Base-by-base conservation (phyloP, 768 basidiomycete species). In the Pisolithus orientalis region DNA sequence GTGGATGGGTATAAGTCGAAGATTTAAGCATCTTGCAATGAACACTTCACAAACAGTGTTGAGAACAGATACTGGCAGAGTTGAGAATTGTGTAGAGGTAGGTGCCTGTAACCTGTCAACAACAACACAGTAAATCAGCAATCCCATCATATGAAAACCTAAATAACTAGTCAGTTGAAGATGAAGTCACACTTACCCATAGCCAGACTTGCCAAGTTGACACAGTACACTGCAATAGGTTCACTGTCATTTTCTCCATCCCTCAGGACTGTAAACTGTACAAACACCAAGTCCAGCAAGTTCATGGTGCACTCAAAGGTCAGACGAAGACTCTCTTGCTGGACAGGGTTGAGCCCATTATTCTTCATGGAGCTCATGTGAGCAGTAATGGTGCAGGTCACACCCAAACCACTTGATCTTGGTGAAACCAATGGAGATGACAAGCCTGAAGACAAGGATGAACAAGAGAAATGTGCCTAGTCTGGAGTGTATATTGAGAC, bases 301-400 rank as follows among this genome's bases (percentile, higher is more conserved):
- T 77, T 79, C 0, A 85, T 82, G 28, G 86, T 75, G 58, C 85
- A 84, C 47, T 83, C 80, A 61, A 94, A 94, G n/a, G 84, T 83
- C 21, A 94, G 66, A 17, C 70, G 67, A 25, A 94, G 68, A 38
- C 65, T 64, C 60, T 93, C 82, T 56, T 90, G 77, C 90, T 94
- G 97, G 1, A 66, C 70, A 0, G 95, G 95, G 66, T 96, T 96
- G 73, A 95, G 94, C 0, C 94, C 91, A 62, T 94, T 94, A 65
- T 90, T 86, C 69, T 80, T 83, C 51, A 94, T 80, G 0, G 77
- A 72, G 21, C 68, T 70, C 3, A 91, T 95, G 39, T 78, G 75
- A 51, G 66, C 66, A 4, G 75, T 74, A n/a, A 84, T 66, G 5
- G 77, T 74, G 24, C 76, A 72, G 28, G 75, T 73, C 5, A 65